Base-by-base conservation (phyloP, 345 rosid species). In the Theobroma cacao region DNA sequence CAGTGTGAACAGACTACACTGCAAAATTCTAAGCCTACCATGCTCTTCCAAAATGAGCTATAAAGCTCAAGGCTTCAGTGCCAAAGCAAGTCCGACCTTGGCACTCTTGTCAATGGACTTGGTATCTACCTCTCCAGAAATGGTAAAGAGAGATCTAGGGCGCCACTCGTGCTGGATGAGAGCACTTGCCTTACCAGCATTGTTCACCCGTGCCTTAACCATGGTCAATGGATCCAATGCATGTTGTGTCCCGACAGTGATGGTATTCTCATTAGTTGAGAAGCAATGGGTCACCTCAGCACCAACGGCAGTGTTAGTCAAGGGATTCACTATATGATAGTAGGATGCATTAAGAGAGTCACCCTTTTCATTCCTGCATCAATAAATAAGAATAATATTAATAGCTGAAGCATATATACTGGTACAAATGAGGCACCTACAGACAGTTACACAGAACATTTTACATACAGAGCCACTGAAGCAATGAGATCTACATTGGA, bases 101-200 rank as follows among this genome's bases (percentile, higher is more conserved):
- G 98, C 88, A 34, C 85, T 91, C 90, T 93, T 93, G 68, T 92
- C 98, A 40, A 94, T 81, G 36, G 94, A 85, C 88, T 89, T 92
- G 78, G 97, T 83, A 80, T 95, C 99, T 13, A 95, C 95, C 87
- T 95, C 99, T 33, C 94, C 98, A 0, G 97, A 89, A 71, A 95
- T 58, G 2, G 97, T 92, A 81, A 95, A 74, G 70, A 89, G 74
- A 0, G 99, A 92, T 81, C 77, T 94, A 3, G 99, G 97, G 52
- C 87, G 90, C 98, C 97, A 95, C 84, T 89, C 92, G 53, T 95
- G 99, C 89, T 95, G 99, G 73, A 95, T 76, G 47, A 95, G 91
- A 18, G 97, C 96, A 38, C 88, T 92, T 4, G 85, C 90, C 78
- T 80, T 86, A 48, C 99, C 98, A 2, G 78, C 64, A 64, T 93